A percentile compares a stretch with the other conserved stretches of the same genome.
Conservation (phyloP, 2,329 filamentous ascomycete genomes). For the Aspergillus arachidicola region DNA sequence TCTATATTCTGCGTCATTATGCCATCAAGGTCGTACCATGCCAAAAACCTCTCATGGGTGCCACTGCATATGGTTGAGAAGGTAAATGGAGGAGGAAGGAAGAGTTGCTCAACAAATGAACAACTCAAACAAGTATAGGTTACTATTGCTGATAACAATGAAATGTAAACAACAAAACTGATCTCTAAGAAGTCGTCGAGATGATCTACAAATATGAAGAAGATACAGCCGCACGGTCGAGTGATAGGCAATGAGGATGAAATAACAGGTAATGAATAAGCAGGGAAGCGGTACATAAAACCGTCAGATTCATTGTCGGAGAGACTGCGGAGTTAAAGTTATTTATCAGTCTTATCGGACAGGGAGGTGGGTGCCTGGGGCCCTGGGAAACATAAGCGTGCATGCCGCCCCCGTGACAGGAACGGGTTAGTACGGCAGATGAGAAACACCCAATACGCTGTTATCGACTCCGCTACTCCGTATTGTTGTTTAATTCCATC, state of each 20-base stretch:
- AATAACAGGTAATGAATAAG: neutral
- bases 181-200: neutral
- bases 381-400: neutral
- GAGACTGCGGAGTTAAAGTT: slow-evolving; percentile 21
- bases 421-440: neutral
- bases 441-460: neutral
- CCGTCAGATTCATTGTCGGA: slow-evolving; percentile 9
- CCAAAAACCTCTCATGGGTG: neutral
- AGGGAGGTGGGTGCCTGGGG: neutral
- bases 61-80: neutral
- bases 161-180: neutral
- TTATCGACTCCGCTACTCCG: slow-evolving; percentile 1
- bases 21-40: neutral
- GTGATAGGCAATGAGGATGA: neutral
- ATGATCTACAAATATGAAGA: neutral
- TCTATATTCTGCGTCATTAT: slow-evolving; percentile 71
- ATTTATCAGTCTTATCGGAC: slow-evolving; percentile 24
- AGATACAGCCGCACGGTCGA: neutral
- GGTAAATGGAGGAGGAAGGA: neutral
- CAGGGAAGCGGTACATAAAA: neutral
- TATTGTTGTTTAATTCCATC: slow-evolving; percentile 4
- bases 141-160: neutral
- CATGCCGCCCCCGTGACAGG: neutral
- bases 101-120: neutral
- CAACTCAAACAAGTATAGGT: neutral